phyloP scores from a whole-genome alignment of 345 rosid genomes.

The Durio zibethinus region DNA sequence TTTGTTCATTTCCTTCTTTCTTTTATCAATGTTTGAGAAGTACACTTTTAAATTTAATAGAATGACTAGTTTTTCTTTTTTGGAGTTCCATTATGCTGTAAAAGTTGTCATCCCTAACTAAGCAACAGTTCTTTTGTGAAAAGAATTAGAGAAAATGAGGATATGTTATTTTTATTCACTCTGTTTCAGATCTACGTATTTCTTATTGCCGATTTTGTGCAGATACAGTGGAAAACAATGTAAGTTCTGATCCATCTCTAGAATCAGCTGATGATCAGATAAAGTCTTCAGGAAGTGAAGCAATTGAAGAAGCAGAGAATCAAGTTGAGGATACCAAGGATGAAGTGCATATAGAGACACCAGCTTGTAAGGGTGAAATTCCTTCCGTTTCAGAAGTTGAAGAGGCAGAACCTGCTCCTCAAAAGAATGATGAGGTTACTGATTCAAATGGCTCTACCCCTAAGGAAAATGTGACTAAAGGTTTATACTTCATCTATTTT shows the following conservation, averaged over 20 bases:
- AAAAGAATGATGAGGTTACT: slow-evolving; percentile 28
- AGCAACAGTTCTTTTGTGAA: background rate
- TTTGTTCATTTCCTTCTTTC: background rate
- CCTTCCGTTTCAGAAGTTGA: slow-evolving; percentile 28
- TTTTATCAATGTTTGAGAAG: background rate
- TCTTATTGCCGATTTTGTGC: slow-evolving; percentile 14
- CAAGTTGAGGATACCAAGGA: slow-evolving; percentile 33
- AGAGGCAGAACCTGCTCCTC: slow-evolving; percentile 35
- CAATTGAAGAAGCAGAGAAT: slow-evolving; percentile 30
- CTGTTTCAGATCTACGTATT: background rate
- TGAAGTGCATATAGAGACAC: slow-evolving; percentile 38
- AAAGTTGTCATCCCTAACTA: background rate
- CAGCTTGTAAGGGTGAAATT: slow-evolving; percentile 34
- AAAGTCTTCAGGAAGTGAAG: slow-evolving; percentile 36
- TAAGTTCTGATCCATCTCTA: slow-evolving; percentile 32
- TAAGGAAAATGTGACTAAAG: slow-evolving; percentile 36
- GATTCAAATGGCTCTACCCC: slow-evolving; percentile 34
- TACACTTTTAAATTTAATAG: background rate
- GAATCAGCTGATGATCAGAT: slow-evolving; percentile 28
- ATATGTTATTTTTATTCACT: background rate
- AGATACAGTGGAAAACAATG: slow-evolving; percentile 38
- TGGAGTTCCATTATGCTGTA: background rate
- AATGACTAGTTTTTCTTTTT: background rate
- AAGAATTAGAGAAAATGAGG: background rate
- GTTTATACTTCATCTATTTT: slow-evolving; percentile 26